Evolutionary conservation across 192 early-diverging fungal genomes (phyloP).

Genomic region (Backusella morwellensis): DNA sequence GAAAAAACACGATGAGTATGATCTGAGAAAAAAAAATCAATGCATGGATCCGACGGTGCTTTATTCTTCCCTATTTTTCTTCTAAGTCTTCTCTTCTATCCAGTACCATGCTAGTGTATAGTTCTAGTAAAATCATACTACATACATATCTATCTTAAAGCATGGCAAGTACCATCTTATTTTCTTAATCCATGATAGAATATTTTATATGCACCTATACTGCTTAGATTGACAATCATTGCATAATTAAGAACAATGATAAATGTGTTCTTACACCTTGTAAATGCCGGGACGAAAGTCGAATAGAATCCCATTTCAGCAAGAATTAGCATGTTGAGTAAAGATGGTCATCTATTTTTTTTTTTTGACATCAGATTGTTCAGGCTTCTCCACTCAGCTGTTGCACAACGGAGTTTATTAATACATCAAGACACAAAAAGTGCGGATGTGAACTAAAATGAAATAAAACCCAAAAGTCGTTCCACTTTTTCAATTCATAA

Average conservation of each 20-base stretch:
- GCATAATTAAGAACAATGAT: background rate
- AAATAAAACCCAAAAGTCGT: background rate
- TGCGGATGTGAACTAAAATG: background rate
- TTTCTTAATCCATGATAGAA: background rate
- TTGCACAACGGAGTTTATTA: background rate
- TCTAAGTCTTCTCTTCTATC: background rate
- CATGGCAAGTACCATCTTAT: background rate
- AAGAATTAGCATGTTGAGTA: background rate
- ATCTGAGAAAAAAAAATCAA: background rate
- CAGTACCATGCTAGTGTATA: background rate
- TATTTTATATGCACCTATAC: background rate
- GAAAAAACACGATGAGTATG: background rate
- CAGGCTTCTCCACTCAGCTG: background rate
- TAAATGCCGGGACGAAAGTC: background rate
- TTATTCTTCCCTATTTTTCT: background rate
- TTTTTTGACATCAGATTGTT: background rate
- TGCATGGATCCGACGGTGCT: background rate
- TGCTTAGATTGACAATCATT: background rate
- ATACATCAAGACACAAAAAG: background rate
- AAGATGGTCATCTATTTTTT: background rate
- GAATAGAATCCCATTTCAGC: background rate
- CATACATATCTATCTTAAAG: background rate
- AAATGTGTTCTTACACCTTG: background rate
- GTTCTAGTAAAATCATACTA: background rate
- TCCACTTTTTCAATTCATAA: background rate